phyloP scores from a whole-genome alignment of 1,139 yeast genomes.

The Hansenula sp. region DNA sequence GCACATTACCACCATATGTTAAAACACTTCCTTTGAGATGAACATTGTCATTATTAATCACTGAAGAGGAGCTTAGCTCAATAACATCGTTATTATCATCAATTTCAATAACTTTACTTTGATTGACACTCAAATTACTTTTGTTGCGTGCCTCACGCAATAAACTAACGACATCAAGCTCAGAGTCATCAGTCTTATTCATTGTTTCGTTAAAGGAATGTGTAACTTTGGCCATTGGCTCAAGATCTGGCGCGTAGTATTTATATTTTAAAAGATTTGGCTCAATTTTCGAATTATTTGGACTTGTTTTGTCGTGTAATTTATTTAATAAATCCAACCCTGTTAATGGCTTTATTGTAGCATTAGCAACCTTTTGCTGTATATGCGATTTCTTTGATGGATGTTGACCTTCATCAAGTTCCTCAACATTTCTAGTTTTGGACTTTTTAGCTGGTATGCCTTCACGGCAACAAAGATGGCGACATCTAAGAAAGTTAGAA shows the following conservation, averaged over 20 bases:
- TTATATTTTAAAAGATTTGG: neutral
- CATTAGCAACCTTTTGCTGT: neutral
- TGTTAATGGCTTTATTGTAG: neutral
- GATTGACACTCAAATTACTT: neutral
- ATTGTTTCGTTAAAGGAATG: neutral
- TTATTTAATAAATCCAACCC: neutral
- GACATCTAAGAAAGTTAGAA: slow-evolving; percentile 26
- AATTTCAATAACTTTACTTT: too few species aligned
- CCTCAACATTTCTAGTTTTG: neutral
- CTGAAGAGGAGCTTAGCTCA: too few species aligned
- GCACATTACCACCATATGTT: too few species aligned
- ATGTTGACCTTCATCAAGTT: slow-evolving; percentile 2
- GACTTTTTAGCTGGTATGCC: slow-evolving; percentile 21
- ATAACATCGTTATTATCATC: neutral
- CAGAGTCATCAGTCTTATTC: neutral
- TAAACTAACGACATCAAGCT: neutral
- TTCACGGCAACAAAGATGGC: slow-evolving; percentile 41
- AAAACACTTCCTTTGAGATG: too few species aligned
- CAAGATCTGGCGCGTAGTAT: neutral
- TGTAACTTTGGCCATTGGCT: too few species aligned
- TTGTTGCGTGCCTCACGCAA: neutral
- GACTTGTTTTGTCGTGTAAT: neutral
- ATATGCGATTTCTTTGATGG: too few species aligned
- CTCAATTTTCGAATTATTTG: neutral
- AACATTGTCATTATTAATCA: too few species aligned